Conservation (phyloP, 495 filamentous ascomycete genomes). For the Annulohypoxylon nitens region DNA sequence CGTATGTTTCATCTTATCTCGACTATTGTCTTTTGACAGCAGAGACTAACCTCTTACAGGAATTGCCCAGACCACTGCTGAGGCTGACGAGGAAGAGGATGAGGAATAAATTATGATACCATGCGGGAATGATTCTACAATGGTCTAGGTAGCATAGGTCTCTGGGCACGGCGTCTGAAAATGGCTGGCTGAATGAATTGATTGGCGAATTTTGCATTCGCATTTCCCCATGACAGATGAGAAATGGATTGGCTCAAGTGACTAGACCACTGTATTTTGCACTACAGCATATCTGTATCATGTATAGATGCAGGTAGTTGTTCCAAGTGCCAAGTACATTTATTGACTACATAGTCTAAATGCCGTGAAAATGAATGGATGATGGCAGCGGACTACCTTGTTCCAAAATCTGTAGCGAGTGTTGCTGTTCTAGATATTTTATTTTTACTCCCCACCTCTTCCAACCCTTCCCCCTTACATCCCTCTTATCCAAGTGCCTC, state of each 20-base stretch:
- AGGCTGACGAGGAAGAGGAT: conserved; percentile 78
- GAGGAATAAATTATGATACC: conserved; percentile 64
- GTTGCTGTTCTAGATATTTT: conserved; percentile 4
- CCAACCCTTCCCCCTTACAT: background rate
- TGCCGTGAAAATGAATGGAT: background rate
- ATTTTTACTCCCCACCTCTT: background rate
- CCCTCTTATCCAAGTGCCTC: background rate
- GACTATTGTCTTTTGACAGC: background rate
- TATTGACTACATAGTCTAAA: background rate
- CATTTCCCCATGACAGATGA: conserved; percentile 38
- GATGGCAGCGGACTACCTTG: background rate
- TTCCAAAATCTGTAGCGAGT: background rate
- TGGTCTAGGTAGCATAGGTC: conserved; percentile 52
- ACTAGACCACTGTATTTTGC: background rate
- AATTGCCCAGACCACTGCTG: conserved; percentile 80
- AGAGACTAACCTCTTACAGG: conserved; percentile 50
- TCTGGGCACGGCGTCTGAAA: conserved; percentile 53
- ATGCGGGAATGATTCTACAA: conserved; percentile 43
- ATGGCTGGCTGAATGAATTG: conserved; percentile 53
- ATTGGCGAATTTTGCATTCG: conserved; percentile 49
- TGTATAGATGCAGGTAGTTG: background rate
- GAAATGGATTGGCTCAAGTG: conserved; percentile 7
- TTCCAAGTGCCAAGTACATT: too few relatives aligned
- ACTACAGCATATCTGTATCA: too few relatives aligned
- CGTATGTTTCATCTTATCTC: conserved; percentile 61